Percentiles rank a stretch among this genome's conserved stretches.
These are phyloP conservation scores for Capronia americana DNA, from an alignment of 2,329 filamentous ascomycete species.

Conservation along the genomic window DNA sequence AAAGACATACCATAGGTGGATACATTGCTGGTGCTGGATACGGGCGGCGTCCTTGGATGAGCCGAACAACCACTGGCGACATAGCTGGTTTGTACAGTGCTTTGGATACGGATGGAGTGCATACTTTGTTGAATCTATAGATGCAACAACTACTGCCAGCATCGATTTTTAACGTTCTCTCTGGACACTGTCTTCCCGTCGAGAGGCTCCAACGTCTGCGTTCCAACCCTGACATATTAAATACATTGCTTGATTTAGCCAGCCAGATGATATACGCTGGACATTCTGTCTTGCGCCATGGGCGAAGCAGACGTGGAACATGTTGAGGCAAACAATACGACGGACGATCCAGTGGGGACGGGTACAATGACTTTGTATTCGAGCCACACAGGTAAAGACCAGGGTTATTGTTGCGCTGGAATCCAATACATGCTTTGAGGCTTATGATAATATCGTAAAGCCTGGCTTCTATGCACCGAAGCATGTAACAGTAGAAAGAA, in stretches of 20 bases:
- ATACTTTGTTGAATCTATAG: neutral
- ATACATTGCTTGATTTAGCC: too few species aligned
- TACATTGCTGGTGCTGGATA: neutral
- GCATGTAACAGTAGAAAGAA: neutral
- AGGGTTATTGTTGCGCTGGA: neutral
- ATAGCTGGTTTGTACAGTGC: neutral
- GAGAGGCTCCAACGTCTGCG: neutral
- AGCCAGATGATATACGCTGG: too few species aligned
- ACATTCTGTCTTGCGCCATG: too few species aligned
- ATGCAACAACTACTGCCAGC: neutral
- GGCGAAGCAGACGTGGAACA: neutral
- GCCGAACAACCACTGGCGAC: neutral
- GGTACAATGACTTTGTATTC: neutral
- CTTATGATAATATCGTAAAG: neutral
- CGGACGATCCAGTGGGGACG: neutral
- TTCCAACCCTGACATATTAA: neutral
- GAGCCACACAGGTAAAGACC: neutral
- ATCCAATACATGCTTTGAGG: neutral
- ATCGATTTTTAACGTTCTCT: neutral
- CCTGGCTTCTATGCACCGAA: neutral
- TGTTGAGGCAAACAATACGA: neutral
- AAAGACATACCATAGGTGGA: conserved; percentile 8
- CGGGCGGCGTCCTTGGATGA: neutral
- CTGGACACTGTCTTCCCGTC: too few species aligned
- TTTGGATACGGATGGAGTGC: neutral